These are phyloP conservation scores for Apophysomyces variabilis DNA, from an alignment of 371 early-diverging fungal genomes.

Conservation along the genomic window DNA sequence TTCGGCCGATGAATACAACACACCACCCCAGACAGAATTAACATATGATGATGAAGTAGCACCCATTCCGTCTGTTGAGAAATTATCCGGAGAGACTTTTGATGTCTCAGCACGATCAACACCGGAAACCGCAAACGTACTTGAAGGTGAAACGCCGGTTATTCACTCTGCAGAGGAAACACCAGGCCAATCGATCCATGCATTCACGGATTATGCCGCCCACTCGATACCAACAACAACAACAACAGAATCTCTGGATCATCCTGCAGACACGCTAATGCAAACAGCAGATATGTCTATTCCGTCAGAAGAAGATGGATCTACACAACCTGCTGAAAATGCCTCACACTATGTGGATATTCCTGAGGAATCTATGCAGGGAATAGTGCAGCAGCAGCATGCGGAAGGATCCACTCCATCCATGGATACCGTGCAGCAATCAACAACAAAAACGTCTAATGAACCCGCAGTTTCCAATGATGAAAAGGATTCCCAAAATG, in stretches of 20 bases:
- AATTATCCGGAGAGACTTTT: neutral
- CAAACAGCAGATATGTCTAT: neutral
- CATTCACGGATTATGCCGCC: too few species aligned
- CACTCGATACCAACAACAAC: too few species aligned
- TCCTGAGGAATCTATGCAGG: neutral
- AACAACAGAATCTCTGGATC: too few species aligned
- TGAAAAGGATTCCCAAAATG: conserved; percentile 9
- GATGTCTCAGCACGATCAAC: neutral
- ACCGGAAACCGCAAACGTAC: neutral
- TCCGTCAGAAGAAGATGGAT: neutral
- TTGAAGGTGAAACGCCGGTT: neutral
- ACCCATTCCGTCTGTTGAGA: neutral
- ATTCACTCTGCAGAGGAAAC: neutral
- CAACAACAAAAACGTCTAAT: neutral
- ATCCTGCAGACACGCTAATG: neutral
- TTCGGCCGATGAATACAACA: conserved; percentile 13
- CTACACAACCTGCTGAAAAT: neutral
- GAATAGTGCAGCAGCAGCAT: neutral
- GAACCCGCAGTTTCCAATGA: neutral
- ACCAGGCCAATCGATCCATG: too few species aligned
- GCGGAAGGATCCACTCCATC: neutral
- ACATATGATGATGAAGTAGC: neutral
- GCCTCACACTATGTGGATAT: neutral
- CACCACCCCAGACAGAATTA: conserved; percentile 6
- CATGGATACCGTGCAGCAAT: neutral